phyloP scores from a whole-genome alignment of 768 basidiomycete genomes.

The Xerocomellus intermedius region DNA sequence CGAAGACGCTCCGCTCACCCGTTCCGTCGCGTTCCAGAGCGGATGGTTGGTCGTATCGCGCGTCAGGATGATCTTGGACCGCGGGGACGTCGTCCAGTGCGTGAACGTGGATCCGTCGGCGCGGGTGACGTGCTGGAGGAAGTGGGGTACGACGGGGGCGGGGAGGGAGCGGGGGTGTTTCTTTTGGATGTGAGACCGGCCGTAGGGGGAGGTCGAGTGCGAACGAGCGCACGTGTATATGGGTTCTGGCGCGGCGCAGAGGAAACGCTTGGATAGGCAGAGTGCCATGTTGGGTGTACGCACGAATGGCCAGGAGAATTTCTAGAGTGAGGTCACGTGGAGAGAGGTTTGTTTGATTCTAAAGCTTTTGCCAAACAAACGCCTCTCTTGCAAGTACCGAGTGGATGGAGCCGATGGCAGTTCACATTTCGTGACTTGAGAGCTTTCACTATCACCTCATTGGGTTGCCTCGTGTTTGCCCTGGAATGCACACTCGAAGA shows the following conservation, averaged over 20 bases:
- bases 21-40: conserved; percentile 71
- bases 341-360: conserved; percentile 15
- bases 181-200: conserved; percentile 81
- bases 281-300: conserved; percentile 10
- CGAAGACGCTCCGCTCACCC: conserved; percentile 47
- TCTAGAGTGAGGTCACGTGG: not conserved
- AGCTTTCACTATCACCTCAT: not conserved
- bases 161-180: conserved; percentile 66
- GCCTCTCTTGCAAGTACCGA: too few relatives aligned
- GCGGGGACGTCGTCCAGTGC: conserved; percentile 88
- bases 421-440: too few relatives aligned
- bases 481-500: not conserved
- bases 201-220: conserved; percentile 77
- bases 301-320: not conserved
- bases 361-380: conserved; percentile 23
- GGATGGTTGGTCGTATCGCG: conserved; percentile 90
- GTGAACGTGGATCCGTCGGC: conserved; percentile 88
- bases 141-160: conserved; percentile 81
- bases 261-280: conserved; percentile 12
- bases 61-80: conserved; percentile 70
- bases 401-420: too few relatives aligned
- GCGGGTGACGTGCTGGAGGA: conserved; percentile 80
- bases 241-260: conserved; percentile 1
- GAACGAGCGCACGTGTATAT: conserved; percentile 31
- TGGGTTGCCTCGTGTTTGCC: not conserved